These are phyloP conservation scores for Harrya chromipes DNA, from an alignment of 768 basidiomycete species.

Conservation along the genomic window DNA sequence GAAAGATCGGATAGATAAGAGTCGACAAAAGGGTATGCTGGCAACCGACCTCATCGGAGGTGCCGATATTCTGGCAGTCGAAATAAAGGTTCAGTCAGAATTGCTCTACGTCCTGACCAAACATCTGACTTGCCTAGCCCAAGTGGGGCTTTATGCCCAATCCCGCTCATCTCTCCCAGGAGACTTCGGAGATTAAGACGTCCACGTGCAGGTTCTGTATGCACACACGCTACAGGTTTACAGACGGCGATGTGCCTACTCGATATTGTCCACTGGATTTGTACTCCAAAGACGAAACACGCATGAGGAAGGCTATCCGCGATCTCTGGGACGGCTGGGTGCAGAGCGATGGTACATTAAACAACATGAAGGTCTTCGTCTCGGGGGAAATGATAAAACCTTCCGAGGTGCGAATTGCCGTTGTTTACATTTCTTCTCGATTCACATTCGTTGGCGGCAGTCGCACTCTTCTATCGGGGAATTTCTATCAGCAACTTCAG, in stretches of 20 bases:
- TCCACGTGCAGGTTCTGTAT: constrained; percentile 88
- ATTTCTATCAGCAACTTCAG: constrained; percentile 19
- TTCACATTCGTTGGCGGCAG: constrained; percentile 3
- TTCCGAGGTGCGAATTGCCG: constrained; percentile 45
- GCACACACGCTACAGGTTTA: constrained; percentile 61
- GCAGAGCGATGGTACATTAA: constrained; percentile 57
- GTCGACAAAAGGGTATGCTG: constrained; percentile 56
- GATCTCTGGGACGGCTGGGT: constrained; percentile 75
- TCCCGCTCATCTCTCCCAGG: constrained; percentile 53
- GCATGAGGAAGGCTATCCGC: constrained; percentile 63
- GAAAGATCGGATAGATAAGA: constrained; percentile 58
- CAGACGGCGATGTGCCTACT: constrained; percentile 32
- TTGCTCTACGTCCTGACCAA: constrained; percentile 1
- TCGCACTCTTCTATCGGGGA: constrained; percentile 6
- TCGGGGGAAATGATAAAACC: constrained; percentile 59
- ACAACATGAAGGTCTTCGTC: constrained; percentile 82
- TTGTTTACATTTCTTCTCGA: neutral
- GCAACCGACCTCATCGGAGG: constrained; percentile 79
- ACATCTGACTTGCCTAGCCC: constrained; percentile 50
- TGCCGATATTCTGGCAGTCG: constrained; percentile 60
- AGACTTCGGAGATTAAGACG: constrained; percentile 58
- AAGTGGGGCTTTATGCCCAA: constrained; percentile 96
- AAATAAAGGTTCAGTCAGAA: constrained; percentile 74
- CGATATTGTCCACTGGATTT: constrained; percentile 89
- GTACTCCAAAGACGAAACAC: constrained; percentile 64